A percentile compares a stretch with the other conserved stretches of the same genome.
These are phyloP conservation scores for Alloteropsis semialata DNA, from an alignment of 176 grass and related monocot species.

Conservation along the genomic window DNA sequence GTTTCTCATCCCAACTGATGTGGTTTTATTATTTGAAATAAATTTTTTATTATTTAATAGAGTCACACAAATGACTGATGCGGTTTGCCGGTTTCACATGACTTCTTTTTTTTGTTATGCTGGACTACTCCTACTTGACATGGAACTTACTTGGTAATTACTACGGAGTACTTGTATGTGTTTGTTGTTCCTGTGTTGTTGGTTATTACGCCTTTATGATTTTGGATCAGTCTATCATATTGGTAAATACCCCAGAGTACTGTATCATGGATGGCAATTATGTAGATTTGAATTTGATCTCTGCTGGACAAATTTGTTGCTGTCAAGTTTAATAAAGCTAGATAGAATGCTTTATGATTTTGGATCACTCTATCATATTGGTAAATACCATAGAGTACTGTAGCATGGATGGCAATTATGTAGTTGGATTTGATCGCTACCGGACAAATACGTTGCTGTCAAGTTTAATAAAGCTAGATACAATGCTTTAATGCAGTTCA, in stretches of 20 bases:
- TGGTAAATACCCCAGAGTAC: no score
- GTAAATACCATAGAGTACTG: not conserved
- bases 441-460: not conserved
- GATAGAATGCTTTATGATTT: no score
- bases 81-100: not conserved
- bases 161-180: not conserved
- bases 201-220: not conserved
- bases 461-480: not conserved
- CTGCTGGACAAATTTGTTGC: no score
- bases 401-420: not conserved
- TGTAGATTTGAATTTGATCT: no score
- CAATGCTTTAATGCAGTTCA: not conserved
- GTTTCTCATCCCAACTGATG: not conserved
- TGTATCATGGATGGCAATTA: no score
- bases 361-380: not conserved
- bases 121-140: not conserved
- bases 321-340: no score
- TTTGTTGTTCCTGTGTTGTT: not conserved
- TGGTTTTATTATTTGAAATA: no score
- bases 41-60: not conserved
- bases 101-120: not conserved
- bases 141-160: not conserved
- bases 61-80: not conserved
- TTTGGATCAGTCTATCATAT: no score
- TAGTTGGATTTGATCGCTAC: not conserved